phyloP scores from a whole-genome alignment of 2,329 filamentous ascomycete genomes.

The Penicillium janthinellum region DNA sequence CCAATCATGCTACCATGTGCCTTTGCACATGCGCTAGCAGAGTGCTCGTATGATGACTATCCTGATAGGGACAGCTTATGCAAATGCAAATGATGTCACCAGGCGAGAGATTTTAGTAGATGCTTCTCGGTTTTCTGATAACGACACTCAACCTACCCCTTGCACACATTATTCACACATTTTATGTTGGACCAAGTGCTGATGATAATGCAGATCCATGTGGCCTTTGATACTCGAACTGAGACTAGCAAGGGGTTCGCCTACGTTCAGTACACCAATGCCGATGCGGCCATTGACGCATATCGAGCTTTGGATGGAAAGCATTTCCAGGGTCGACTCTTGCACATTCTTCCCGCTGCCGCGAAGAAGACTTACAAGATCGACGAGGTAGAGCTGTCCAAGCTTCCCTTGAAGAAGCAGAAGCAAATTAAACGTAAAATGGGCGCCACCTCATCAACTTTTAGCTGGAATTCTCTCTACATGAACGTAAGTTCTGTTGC shows the following conservation, averaged over 20 bases:
- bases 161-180: constrained; percentile 29
- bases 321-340: constrained; percentile 86
- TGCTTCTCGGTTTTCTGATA: constrained; percentile 86
- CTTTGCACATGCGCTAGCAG: constrained; percentile 22
- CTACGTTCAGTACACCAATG: constrained; percentile 75
- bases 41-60: constrained; percentile 79
- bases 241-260: constrained; percentile 86
- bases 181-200: constrained; percentile 38
- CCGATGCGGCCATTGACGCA: constrained; percentile 74
- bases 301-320: constrained; percentile 78
- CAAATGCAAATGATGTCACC: constrained; percentile 84
- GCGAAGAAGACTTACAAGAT: constrained; percentile 79
- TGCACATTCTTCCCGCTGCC: constrained; percentile 85
- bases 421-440: constrained; percentile 83
- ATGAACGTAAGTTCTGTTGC: constrained; percentile 70
- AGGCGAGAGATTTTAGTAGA: constrained; percentile 99
- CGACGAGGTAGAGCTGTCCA: constrained; percentile 86
- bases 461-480: constrained; percentile 99
- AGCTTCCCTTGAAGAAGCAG: constrained; percentile 92
- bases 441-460: constrained; percentile 74
- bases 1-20: constrained; percentile 5
- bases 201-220: constrained; percentile 71
- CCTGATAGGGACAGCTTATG: constrained; percentile 99
- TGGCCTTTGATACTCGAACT: constrained; percentile 70
- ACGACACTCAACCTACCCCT: constrained; percentile 33